These are phyloP conservation scores for Fusarium torulosum DNA, from an alignment of 2,329 filamentous ascomycete genomes.

Conservation along the genomic window DNA sequence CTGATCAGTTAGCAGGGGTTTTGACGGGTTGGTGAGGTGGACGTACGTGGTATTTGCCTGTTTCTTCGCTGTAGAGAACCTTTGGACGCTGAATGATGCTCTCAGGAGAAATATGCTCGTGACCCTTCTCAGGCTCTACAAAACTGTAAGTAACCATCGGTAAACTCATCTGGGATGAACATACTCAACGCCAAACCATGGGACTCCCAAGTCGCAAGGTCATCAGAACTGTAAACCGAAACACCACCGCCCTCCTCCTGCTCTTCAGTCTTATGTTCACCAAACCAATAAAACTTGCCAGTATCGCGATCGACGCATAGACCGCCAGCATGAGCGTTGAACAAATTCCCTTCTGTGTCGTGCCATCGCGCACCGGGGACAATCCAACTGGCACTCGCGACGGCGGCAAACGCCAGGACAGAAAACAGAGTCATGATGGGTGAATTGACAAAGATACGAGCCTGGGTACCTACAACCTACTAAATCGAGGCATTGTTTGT, in stretches of 20 bases:
- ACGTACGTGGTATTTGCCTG: slow-evolving; percentile 67
- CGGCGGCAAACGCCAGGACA: slow-evolving; percentile 28
- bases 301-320: slow-evolving; percentile 64
- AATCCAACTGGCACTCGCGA: slow-evolving; percentile 60
- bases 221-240: slow-evolving; percentile 70
- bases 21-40: too few relatives aligned
- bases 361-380: slow-evolving; percentile 72
- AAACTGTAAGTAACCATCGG: accelerated
- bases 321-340: slow-evolving; percentile 72
- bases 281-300: slow-evolving; percentile 71
- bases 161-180: not conserved
- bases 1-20: slow-evolving; percentile 45
- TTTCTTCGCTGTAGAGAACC: slow-evolving; percentile 68
- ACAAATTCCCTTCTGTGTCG: slow-evolving; percentile 69
- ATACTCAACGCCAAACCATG: slow-evolving; percentile 68
- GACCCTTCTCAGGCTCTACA: slow-evolving; percentile 63
- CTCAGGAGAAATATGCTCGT: slow-evolving; percentile 66
- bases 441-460: not conserved
- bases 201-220: slow-evolving; percentile 69
- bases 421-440: not conserved
- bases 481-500: not conserved
- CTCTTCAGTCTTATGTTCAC: slow-evolving; percentile 70
- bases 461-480: not conserved
- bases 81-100: slow-evolving; percentile 73
- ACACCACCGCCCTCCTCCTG: slow-evolving; percentile 71